A percentile compares a stretch with the other conserved stretches of the same genome.
phyloP scores from a whole-genome alignment of 1,284 basidiomycete species.

The Peniophora sp. region DNA sequence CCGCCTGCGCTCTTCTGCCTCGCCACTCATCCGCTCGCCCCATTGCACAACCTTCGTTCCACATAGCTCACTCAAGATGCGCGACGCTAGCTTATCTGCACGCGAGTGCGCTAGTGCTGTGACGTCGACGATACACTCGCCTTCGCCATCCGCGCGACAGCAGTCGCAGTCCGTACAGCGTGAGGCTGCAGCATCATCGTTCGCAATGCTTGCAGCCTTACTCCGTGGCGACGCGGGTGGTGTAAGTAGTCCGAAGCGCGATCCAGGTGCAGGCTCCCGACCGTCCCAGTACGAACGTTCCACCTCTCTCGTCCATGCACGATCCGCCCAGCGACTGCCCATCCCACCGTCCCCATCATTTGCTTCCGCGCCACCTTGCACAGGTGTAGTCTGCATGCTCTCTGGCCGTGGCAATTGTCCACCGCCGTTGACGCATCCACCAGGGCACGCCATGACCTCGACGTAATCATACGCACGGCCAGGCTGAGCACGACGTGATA shows the following conservation, averaged over 20 bases:
- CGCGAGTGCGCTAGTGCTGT: slow-evolving; percentile 5
- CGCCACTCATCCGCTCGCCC: slow-evolving; percentile 29
- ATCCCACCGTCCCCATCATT: slow-evolving; percentile 37
- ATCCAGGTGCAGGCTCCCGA: not conserved
- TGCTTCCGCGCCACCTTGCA: slow-evolving; percentile 45
- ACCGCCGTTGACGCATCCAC: slow-evolving; percentile 96
- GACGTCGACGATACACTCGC: not conserved
- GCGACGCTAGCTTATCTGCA: slow-evolving; percentile 32
- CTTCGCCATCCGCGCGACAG: slow-evolving; percentile 1
- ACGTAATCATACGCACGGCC: slow-evolving; percentile 86
- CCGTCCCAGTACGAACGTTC: slow-evolving; percentile 71
- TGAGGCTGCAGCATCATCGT: not conserved
- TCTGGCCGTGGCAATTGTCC: slow-evolving; percentile 74
- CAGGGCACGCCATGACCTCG: slow-evolving; percentile 99
- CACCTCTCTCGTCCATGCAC: slow-evolving; percentile 72
- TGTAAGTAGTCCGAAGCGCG: slow-evolving; percentile 30
- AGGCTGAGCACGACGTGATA: slow-evolving; percentile 16
- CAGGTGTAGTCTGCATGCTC: slow-evolving; percentile 54
- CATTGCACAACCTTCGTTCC: slow-evolving; percentile 11
- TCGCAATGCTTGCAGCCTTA: slow-evolving; percentile 3
- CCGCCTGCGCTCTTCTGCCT: slow-evolving; percentile 31
- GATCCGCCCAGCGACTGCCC: slow-evolving; percentile 55
- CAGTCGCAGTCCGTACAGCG: not conserved
- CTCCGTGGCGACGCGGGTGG: slow-evolving; percentile 38
- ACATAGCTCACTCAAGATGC: slow-evolving; percentile 35